Percentiles rank a stretch among this genome's conserved stretches.
These are phyloP conservation scores for Penicillium rolfsii DNA, from an alignment of 2,329 filamentous ascomycete genomes.

Conservation along the genomic window DNA sequence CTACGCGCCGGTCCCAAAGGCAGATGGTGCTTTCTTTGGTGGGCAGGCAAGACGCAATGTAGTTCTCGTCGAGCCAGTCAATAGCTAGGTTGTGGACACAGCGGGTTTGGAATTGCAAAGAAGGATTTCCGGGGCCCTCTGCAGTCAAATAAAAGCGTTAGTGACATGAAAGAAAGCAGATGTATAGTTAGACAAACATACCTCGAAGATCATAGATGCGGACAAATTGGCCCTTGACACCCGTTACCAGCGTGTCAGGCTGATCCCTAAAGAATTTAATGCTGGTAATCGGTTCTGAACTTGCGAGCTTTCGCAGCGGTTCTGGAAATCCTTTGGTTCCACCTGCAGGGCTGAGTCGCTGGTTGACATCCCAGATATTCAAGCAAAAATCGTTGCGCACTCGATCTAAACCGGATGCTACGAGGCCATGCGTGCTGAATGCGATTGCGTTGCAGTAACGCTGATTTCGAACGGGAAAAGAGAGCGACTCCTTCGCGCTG, in stretches of 20 bases:
- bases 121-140: constrained; percentile 46
- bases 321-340: constrained; percentile 43
- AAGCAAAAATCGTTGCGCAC: constrained; percentile 67
- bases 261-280: constrained; percentile 65
- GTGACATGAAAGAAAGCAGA: background rate
- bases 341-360: constrained; percentile 43
- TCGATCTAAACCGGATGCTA: constrained; percentile 65
- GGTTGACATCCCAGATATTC: constrained; percentile 66
- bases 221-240: constrained; percentile 63
- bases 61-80: constrained; percentile 66
- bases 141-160: constrained; percentile 8
- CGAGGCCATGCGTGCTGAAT: constrained; percentile 59
- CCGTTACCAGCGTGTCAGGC: constrained; percentile 63
- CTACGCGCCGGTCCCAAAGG: constrained; percentile 64
- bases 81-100: constrained; percentile 68
- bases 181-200: constrained; percentile 34
- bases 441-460: constrained; percentile 67
- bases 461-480: constrained; percentile 64
- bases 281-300: constrained; percentile 65
- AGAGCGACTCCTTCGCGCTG: constrained; percentile 49
- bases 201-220: constrained; percentile 66
- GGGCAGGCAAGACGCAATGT: constrained; percentile 62
- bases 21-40: constrained; percentile 61
- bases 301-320: constrained; percentile 63
- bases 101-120: constrained; percentile 57